Evolutionary conservation across 2,329 filamentous ascomycete genomes (phyloP).

Genomic region (Phyllosticta paracitricarpa): DNA sequence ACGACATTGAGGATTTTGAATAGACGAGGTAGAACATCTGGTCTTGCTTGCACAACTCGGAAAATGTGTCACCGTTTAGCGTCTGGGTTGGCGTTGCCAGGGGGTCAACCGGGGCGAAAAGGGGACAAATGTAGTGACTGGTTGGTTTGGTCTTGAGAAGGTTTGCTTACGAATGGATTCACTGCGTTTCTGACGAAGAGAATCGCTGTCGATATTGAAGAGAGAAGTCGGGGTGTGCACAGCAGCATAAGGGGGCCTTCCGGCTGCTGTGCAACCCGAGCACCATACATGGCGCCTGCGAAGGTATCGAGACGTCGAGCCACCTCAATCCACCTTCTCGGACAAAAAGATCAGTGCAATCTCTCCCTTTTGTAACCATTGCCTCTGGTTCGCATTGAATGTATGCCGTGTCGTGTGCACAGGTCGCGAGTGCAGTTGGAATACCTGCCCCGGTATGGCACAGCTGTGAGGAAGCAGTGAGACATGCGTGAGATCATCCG

Average conservation of each 20-base stretch:
- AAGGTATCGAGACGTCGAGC: background rate
- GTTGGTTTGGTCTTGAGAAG: background rate
- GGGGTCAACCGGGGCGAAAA: background rate
- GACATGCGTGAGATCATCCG: background rate
- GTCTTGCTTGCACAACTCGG: background rate
- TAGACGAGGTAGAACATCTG: background rate
- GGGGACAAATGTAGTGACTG: background rate
- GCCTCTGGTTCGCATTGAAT: background rate
- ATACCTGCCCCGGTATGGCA: background rate
- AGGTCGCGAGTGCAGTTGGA: background rate
- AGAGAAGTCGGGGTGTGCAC: background rate
- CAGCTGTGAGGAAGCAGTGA: background rate
- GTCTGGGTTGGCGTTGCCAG: background rate
- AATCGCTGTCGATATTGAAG: background rate
- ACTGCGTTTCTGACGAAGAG: background rate
- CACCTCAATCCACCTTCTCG: too few relatives aligned
- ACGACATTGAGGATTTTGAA: slow-evolving; percentile 35
- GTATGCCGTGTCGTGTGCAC: background rate
- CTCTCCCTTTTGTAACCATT: background rate
- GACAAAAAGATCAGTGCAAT: too few relatives aligned
- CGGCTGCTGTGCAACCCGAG: background rate
- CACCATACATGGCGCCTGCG: background rate
- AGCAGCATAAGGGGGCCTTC: background rate
- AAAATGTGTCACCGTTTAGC: background rate
- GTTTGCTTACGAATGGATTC: background rate